These are phyloP conservation scores for Aspergillus sp. DNA, from an alignment of 2,329 filamentous ascomycete genomes.

Conservation along the genomic window DNA sequence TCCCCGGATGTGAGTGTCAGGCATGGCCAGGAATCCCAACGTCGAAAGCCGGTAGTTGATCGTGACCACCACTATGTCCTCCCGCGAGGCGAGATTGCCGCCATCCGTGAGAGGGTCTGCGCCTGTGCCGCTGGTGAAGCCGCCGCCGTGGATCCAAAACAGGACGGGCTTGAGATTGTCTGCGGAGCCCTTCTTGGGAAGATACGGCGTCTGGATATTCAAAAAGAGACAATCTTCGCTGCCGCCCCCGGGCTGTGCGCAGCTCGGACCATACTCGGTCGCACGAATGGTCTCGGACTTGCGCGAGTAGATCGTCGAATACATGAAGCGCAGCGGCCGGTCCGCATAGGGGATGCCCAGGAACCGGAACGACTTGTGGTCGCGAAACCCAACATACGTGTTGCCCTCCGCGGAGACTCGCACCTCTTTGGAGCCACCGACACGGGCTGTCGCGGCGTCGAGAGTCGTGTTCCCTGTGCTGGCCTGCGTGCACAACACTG, in stretches of 20 bases:
- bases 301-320: conserved; percentile 47
- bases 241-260: conserved; percentile 40
- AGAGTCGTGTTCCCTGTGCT: conserved; percentile 32
- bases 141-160: conserved; percentile 60
- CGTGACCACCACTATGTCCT: conserved; percentile 57
- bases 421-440: conserved; percentile 21
- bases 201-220: conserved; percentile 50
- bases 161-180: conserved; percentile 46
- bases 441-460: neutral
- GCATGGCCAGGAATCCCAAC: conserved; percentile 58
- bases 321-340: conserved; percentile 41
- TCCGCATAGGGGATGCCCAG: conserved; percentile 48
- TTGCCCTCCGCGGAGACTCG: conserved; percentile 44
- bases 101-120: conserved; percentile 44
- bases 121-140: conserved; percentile 50
- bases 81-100: conserved; percentile 56
- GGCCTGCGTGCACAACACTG: conserved; percentile 52
- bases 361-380: conserved; percentile 53
- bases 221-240: conserved; percentile 50
- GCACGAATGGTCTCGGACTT: conserved; percentile 49
- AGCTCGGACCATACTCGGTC: conserved; percentile 49
- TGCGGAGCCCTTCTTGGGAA: conserved; percentile 41
- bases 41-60: conserved; percentile 61
- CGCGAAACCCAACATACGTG: conserved; percentile 50
- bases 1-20: conserved; percentile 53